Evolutionary conservation across 345 rosid species (phyloP).

Genomic region (Excoecaria agallocha): DNA sequence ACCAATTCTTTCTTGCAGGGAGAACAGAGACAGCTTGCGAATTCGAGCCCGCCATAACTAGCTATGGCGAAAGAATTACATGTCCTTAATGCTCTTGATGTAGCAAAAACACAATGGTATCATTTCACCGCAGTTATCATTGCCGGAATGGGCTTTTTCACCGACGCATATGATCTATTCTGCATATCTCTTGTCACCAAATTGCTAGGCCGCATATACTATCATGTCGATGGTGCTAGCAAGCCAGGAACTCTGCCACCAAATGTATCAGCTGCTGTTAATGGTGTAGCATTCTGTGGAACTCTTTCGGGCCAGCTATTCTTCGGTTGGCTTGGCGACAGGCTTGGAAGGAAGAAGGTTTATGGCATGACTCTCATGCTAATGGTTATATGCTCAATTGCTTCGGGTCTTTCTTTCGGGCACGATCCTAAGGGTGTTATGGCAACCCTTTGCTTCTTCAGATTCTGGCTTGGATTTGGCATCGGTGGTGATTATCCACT

Average conservation of each 20-base stretch:
- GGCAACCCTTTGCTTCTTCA: conserved; percentile 69
- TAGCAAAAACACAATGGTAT: conserved; percentile 77
- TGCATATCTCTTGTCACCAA: conserved; percentile 83
- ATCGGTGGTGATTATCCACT: conserved; percentile 83
- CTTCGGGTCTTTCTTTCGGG: conserved; percentile 70
- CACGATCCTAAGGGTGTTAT: conserved; percentile 42
- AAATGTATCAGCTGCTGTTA: conserved; percentile 68
- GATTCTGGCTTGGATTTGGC: conserved; percentile 87
- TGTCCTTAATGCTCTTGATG: conserved; percentile 67
- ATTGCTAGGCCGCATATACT: conserved; percentile 72
- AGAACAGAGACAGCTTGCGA: conserved; percentile 1
- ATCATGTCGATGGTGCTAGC: conserved; percentile 55
- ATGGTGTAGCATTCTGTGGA: conserved; percentile 71
- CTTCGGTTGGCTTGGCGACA: conserved; percentile 85
- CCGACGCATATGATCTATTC: conserved; percentile 79
- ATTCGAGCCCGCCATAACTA: not conserved
- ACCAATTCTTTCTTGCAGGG: conserved; percentile 13
- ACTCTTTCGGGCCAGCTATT: conserved; percentile 71
- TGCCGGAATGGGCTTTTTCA: conserved; percentile 87
- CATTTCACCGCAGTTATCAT: conserved; percentile 75
- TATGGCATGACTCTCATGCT: conserved; percentile 78
- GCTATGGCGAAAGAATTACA: conserved; percentile 52
- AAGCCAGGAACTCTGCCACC: conserved; percentile 71
- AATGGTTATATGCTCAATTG: conserved; percentile 64
- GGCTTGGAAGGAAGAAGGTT: conserved; percentile 67